Percentiles rank a stretch among this genome's conserved stretches.
Evolutionary conservation across 352 stramenopile species (phyloP).

Genomic region (Saprolegnia diclina): DNA sequence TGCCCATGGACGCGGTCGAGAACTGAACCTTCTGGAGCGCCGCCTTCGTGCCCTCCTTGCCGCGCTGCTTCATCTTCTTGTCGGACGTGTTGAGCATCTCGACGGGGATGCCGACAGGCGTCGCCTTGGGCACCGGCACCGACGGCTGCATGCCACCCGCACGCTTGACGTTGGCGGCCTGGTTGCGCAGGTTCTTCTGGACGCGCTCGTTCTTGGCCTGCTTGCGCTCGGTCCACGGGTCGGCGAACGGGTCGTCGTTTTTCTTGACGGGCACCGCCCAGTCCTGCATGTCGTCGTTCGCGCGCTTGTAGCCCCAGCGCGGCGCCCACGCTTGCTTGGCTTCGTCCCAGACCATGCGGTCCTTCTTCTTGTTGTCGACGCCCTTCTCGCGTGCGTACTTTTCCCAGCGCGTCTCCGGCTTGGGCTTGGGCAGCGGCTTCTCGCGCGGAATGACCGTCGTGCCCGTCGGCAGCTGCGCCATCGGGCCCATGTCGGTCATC

Average conservation of each 20-base stretch:
- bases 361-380: conserved; percentile 96
- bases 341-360: conserved; percentile 96
- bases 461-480: conserved; percentile 73
- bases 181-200: conserved; percentile 89
- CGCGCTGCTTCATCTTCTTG: conserved; percentile 73
- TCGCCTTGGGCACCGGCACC: conserved; percentile 35
- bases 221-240: conserved; percentile 92
- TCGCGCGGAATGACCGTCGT: conserved; percentile 74
- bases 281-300: conserved; percentile 84
- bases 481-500: conserved; percentile 88
- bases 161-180: conserved; percentile 70
- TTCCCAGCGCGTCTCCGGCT: conserved; percentile 98
- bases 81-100: conserved; percentile 80
- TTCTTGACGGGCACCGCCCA: conserved; percentile 93
- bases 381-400: conserved; percentile 98
- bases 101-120: conserved; percentile 82
- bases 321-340: conserved; percentile 89
- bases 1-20: conserved; percentile 90
- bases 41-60: conserved; percentile 84
- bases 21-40: conserved; percentile 89
- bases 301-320: conserved; percentile 88
- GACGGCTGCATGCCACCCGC: conserved; percentile 55
- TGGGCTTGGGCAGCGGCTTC: conserved; percentile 88
- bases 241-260: conserved; percentile 75
- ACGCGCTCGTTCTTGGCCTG: conserved; percentile 89